Evolutionary conservation across 2,329 filamentous ascomycete genomes (phyloP), one percentile per base, ranked within the genome.

Genomic region (Xylaria sp.): DNA sequence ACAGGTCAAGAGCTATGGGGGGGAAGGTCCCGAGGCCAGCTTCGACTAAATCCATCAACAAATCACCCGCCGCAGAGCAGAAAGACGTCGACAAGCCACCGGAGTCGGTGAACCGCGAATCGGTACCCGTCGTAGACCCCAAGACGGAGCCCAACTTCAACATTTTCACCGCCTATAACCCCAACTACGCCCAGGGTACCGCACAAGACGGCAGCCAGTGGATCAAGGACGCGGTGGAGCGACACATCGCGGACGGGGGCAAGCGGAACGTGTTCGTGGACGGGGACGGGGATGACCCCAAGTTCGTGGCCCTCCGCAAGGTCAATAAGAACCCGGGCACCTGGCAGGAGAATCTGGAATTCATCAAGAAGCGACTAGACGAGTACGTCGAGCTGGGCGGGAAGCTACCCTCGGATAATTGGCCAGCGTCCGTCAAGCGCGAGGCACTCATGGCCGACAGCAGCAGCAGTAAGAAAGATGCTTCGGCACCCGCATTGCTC

Each of bases 91-190:
- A 2, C 41, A 23, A 46, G 43, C 6, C 43, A 2, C 20, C 43
- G 20, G 28, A 28, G 20, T 8, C 48, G 6, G 15, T 15, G 25
- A 18, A 18, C 9, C 15, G 6, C 23, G 20, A 18, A 9, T 30
- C 2, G 50, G 32, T 34, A 2, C 30, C 52, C 4, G 52, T 55
- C 2, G 30, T 23, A 7, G 32, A 36, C 30, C 52, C 52, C 9
- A 34, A 34, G 52, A 55, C 52, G 4, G 50, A 53, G 30, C 50
- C 50, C 2, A 36, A 53, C 50, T 53, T 53, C 50, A 8, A 36
- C 50, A 34, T 53, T 10, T 36, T 12, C 28, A 36, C 28, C 1
- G 28, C 50, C 4, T 20, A 20, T 3, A 34, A 53, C 6, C 18
- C 50, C 0, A 36, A 34, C 30, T 36, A 4, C 25, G 6, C 3